These are phyloP conservation scores for Plasmodium gaboni DNA, from an alignment of 169 alveolate genomes.

Conservation along the genomic window DNA sequence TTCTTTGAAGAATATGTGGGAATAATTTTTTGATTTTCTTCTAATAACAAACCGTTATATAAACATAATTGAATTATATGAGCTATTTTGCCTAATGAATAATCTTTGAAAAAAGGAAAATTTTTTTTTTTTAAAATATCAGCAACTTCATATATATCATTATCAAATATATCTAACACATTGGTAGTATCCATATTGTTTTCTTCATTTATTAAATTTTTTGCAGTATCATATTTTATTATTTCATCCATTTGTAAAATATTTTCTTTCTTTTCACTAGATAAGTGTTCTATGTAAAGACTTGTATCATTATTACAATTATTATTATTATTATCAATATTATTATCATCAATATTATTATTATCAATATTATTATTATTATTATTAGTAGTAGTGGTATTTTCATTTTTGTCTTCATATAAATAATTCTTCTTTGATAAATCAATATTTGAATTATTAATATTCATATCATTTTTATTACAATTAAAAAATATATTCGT, in stretches of 20 bases:
- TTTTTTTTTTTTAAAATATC: constrained; percentile 4
- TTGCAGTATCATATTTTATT: no score
- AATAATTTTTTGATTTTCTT: constrained; percentile 23
- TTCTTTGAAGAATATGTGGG: constrained; percentile 17
- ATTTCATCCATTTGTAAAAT: no score
- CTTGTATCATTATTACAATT: no score
- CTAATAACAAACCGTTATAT: constrained; percentile 17
- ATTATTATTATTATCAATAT: not conserved
- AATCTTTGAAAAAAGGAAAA: constrained; percentile 11
- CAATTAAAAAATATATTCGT: not conserved
- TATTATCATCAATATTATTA: not conserved
- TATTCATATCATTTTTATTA: not conserved
- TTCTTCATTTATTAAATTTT: constrained; percentile 1
- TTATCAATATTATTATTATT: not conserved
- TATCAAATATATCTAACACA: constrained; percentile 14
- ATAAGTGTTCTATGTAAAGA: no score
- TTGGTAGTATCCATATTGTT: not conserved
- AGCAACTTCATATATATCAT: constrained; percentile 38
- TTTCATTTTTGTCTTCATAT: not conserved
- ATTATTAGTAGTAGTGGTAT: not conserved
- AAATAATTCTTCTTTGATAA: no score
- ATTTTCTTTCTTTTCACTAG: no score
- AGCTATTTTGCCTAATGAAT: constrained; percentile 38
- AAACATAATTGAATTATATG: constrained; percentile 39
- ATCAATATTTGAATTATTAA: no score